Base-by-base conservation (phyloP, 495 filamentous ascomycete species). In the Penicillium angulare region DNA sequence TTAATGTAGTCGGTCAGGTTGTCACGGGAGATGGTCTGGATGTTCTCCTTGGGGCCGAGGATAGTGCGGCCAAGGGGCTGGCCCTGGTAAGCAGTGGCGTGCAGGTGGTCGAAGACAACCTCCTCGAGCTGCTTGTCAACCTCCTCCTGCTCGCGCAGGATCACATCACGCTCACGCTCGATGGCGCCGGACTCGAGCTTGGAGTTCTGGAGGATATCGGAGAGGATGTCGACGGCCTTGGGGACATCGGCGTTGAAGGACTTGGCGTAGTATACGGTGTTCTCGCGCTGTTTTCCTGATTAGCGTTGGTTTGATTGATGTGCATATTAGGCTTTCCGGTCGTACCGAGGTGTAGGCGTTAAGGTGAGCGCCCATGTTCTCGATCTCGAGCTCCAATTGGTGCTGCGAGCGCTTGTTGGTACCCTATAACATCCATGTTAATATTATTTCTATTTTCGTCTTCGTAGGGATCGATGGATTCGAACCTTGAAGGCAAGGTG, bases 211-310 rank as follows among this genome's bases (percentile, higher is more conserved):
- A 99, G 87, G 69, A 99, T 99, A 69, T 99, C 93, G 74, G 95
- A 85, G 47, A 99, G 89, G 70, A 99, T 97, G 70, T 97, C 88
- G 70, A 99, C 93, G 63, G 87, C 86, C 67, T 89, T 87, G 60
- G 92, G 91, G 49, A 97, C 90, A 71, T 99, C 93, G 71, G 85
- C 81, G 79, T 97, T 99, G 78, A 99, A 95, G 54, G 95, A 85
- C 77, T 97, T 96, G 75, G 95, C 93, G 73, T 97, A 99, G 82
- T 99, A 98, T 66, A 97, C 93, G 57, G 93, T 98, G 81, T 96
- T 96, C 78, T 98, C 93, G 64, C 93, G 87, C 89, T 97, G 64
- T 41, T 45, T 97, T 65, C 38, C 21, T 65, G 68, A 76, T 78
- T 61, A 68, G 63, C 57, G 26, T 31, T 39, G n/a, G 9, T 45